These are phyloP conservation scores for Leucocoprinus leucothites DNA, from an alignment of 768 basidiomycete genomes.

Conservation along the genomic window DNA sequence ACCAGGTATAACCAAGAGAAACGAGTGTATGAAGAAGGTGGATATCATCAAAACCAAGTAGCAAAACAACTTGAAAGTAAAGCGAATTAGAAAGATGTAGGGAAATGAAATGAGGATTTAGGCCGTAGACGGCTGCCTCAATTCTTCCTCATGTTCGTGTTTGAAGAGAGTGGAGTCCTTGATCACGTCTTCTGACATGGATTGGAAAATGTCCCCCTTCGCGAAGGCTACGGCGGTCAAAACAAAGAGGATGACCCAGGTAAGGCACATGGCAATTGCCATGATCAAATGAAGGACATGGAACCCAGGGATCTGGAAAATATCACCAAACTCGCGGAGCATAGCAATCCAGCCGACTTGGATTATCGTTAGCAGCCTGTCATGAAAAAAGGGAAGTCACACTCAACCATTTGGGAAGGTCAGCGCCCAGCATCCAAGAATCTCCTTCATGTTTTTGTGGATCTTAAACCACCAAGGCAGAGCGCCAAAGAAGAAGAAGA, in stretches of 20 bases:
- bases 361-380: background rate
- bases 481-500: conserved; percentile 42
- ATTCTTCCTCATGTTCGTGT: background rate
- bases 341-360: conserved; percentile 44
- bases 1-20: background rate
- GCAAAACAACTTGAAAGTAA: background rate
- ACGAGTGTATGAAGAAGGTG: background rate
- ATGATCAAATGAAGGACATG: conserved; percentile 36
- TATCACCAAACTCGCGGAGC: conserved; percentile 37
- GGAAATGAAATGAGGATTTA: background rate
- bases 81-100: background rate
- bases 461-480: conserved; percentile 49
- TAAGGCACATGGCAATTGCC: conserved; percentile 34
- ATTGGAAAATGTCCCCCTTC: conserved; percentile 41
- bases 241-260: conserved; percentile 38
- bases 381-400: conserved; percentile 2
- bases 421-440: conserved; percentile 47
- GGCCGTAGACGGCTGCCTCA: background rate
- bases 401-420: conserved; percentile 41
- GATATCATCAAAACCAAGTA: background rate
- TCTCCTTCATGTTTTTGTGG: conserved; percentile 42
- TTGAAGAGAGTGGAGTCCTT: conserved; percentile 26
- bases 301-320: conserved; percentile 37
- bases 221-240: conserved; percentile 39
- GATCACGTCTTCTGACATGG: conserved; percentile 38